Conservation (phyloP, 1,284 basidiomycete genomes). For the Taiwanofungus camphoratus region DNA sequence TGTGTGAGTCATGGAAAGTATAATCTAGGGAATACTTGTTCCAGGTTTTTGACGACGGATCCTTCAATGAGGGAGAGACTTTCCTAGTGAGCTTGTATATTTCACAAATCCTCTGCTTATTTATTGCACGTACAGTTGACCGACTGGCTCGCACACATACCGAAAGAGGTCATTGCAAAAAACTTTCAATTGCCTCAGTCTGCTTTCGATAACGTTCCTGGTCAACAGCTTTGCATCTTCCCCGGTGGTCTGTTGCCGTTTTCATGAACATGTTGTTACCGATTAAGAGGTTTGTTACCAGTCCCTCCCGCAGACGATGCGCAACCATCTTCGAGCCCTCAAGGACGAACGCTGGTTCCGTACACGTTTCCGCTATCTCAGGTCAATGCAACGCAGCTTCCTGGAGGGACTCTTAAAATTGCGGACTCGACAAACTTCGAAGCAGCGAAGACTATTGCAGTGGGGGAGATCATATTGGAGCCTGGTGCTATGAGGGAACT, state of each 20-base stretch:
- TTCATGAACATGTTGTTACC: constrained; percentile 1
- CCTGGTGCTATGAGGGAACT: constrained; percentile 54
- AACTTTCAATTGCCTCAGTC: constrained; percentile 32
- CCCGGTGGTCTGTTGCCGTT: constrained; percentile 21
- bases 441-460: constrained; percentile 48
- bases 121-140: constrained; percentile 18
- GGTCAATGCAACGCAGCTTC: constrained; percentile 32
- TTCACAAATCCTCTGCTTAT: neutral
- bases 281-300: constrained; percentile 2
- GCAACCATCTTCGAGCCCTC: constrained; percentile 27
- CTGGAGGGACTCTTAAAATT: constrained; percentile 56
- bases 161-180: constrained; percentile 39
- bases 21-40: neutral
- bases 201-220: constrained; percentile 31
- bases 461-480: constrained; percentile 52
- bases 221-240: constrained; percentile 35
- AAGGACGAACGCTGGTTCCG: constrained; percentile 37
- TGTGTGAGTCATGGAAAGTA: neutral
- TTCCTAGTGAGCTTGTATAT: constrained; percentile 28
- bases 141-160: constrained; percentile 36
- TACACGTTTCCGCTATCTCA: constrained; percentile 50
- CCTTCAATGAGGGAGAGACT: constrained; percentile 37
- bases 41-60: constrained; percentile 34
- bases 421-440: constrained; percentile 54
- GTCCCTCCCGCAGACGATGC: constrained; percentile 16